Evolutionary conservation across 148 eudicot species (phyloP), one percentile per base, ranked within the genome.

Genomic region (Silene conica): DNA sequence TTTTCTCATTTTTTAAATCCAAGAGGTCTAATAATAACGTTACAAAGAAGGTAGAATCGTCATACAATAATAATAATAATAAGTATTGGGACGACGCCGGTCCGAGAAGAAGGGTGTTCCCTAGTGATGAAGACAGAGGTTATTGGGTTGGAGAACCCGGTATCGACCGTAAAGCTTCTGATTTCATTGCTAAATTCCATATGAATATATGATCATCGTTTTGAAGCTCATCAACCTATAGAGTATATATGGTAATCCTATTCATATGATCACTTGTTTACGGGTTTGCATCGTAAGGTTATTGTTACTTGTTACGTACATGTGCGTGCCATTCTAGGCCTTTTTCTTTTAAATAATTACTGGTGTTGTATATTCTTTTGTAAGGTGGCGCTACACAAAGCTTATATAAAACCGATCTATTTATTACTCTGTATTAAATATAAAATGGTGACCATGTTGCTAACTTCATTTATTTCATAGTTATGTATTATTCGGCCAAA

Each of bases 81-180:
- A 22, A 26, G 1, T 26, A 54, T 16, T 41, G 73, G 63, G 84
- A 82, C 9, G 88, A 89, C 20, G 46, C 18, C 22, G 52, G 52
- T 48, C 79, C 52, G 66, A 78, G 81, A 70, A 80, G 77, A 72
- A 85, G 79, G 60, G 87, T 82, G 57, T 89, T 63, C 59, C 86
- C 80, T 14, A 89, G 93, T 23, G 93, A 89, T 62, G 89, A 87
- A 45, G 93, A 89, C 63, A 75, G 85, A 79, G 85, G 89, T 6
- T 78, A 74, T 1, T 89, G 86, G 84, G 84, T 86, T 43, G 87
- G 78, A 4, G 84, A 84, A 25, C 89, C 85, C 1, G 82, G 85
- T 2, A 82, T 86, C 15, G 87, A 86, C 58, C 28, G 76, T 13
- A 80, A 79, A 72, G 85, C 89, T 3, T 78, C 85, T 0, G 80